These are phyloP conservation scores for Closterium sp. DNA, from an alignment of 139 green algal genomes.

Conservation along the genomic window DNA sequence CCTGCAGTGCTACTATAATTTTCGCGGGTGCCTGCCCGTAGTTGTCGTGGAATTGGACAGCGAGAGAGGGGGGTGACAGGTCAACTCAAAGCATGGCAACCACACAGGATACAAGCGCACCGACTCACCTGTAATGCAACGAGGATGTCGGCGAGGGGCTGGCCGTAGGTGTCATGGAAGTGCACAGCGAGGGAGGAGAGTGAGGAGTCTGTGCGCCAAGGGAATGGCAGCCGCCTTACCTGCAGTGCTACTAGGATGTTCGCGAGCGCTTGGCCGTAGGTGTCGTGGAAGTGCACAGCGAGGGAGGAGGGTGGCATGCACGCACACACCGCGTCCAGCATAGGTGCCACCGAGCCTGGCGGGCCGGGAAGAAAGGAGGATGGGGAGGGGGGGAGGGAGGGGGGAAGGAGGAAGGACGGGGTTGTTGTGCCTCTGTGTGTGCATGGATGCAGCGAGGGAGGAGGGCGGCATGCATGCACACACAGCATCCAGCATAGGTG, in stretches of 20 bases:
- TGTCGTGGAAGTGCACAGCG: constrained; percentile 93
- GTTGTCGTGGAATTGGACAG: constrained; percentile 92
- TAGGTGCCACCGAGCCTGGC: constrained; percentile 60
- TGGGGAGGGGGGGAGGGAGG: no score
- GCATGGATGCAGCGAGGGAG: constrained; percentile 81
- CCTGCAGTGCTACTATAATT: constrained; percentile 64
- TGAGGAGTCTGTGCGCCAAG: constrained; percentile 72
- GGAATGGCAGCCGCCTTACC: constrained; percentile 50
- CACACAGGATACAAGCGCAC: constrained; percentile 58
- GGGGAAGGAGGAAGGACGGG: no score
- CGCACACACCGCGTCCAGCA: constrained; percentile 68
- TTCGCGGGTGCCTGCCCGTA: constrained; percentile 90
- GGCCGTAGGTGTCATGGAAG: constrained; percentile 95
- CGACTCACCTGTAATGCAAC: constrained; percentile 57
- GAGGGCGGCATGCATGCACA: constrained; percentile 40
- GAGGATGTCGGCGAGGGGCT: constrained; percentile 86
- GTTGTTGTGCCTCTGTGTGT: constrained; percentile 50
- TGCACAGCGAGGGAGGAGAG: constrained; percentile 73
- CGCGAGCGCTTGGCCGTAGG: constrained; percentile 85
- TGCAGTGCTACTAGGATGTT: constrained; percentile 84
- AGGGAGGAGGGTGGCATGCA: constrained; percentile 61
- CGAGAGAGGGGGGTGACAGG: constrained; percentile 63
- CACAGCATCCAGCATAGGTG: constrained; percentile 70
- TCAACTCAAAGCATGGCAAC: constrained; percentile 27
- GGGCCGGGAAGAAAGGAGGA: no score